These are phyloP conservation scores for Candida coquimbonensis DNA, from an alignment of 805 yeast genomes.

Conservation along the genomic window DNA sequence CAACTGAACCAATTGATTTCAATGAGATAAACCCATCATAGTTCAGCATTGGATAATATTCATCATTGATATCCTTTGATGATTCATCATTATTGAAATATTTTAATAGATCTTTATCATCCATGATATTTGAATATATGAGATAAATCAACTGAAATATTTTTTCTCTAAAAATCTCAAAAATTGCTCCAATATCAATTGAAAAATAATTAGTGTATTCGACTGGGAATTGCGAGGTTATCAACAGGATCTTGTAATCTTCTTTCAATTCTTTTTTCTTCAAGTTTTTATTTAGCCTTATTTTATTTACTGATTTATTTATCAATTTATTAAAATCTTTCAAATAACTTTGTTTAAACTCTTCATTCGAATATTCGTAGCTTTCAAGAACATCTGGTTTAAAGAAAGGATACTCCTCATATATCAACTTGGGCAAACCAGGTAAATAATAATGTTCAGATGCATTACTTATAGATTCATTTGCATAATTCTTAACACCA, in stretches of 20 bases:
- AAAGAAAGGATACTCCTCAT: slow-evolving; percentile 21
- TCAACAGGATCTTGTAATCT: too few species aligned
- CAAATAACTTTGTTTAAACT: slow-evolving; percentile 7
- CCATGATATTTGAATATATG: not conserved
- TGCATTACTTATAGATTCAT: slow-evolving; percentile 7
- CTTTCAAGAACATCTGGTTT: slow-evolving; percentile 13
- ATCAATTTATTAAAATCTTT: slow-evolving; percentile 11
- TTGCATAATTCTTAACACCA: slow-evolving; percentile 11
- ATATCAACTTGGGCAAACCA: slow-evolving; percentile 16
- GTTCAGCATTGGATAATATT: slow-evolving; percentile 9
- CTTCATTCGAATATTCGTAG: slow-evolving; percentile 13
- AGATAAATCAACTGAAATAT: not conserved
- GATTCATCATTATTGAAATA: slow-evolving; percentile 10
- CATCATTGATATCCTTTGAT: slow-evolving; percentile 8
- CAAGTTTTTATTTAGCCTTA: not conserved
- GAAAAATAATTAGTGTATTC: slow-evolving; percentile 9
- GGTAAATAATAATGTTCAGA: slow-evolving; percentile 18
- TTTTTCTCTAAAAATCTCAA: slow-evolving; percentile 9
- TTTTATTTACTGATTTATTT: not conserved
- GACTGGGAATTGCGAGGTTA: slow-evolving; percentile 4
- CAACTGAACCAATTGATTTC: slow-evolving; percentile 22
- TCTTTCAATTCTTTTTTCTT: too few species aligned
- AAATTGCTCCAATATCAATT: slow-evolving; percentile 10
- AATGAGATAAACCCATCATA: slow-evolving; percentile 10
- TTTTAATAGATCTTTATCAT: slow-evolving; percentile 4